These are phyloP conservation scores for Zea mays DNA, from an alignment of 176 grass and related monocot species.

Conservation along the genomic window Zm-B73-REFERENCE-NAM-5.0 NC_050098.1:178059001-178059500, in stretches of 20 bases:
- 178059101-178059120: background rate
- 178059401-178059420: background rate
- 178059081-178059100: background rate
- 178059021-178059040: constrained; percentile 16
- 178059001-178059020: background rate
- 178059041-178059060: constrained; percentile 9
- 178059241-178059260: constrained; percentile 5
- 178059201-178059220: background rate
- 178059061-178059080: background rate
- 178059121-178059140: background rate
- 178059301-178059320: background rate
- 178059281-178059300: background rate
- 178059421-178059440: constrained; percentile 25
- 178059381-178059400: background rate
- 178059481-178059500: constrained; percentile 41
- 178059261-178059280: constrained; percentile 1
- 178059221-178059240: background rate
- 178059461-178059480: constrained; percentile 46
- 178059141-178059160: background rate
- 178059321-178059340: constrained; percentile 19
- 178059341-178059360: background rate
- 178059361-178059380: constrained; percentile 6
- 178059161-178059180: too few relatives aligned
- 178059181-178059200: background rate
- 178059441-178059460: constrained; percentile 30